These are phyloP conservation scores for Talaromyces ruber DNA, from an alignment of 495 filamentous ascomycete genomes.

Conservation along the genomic window DNA sequence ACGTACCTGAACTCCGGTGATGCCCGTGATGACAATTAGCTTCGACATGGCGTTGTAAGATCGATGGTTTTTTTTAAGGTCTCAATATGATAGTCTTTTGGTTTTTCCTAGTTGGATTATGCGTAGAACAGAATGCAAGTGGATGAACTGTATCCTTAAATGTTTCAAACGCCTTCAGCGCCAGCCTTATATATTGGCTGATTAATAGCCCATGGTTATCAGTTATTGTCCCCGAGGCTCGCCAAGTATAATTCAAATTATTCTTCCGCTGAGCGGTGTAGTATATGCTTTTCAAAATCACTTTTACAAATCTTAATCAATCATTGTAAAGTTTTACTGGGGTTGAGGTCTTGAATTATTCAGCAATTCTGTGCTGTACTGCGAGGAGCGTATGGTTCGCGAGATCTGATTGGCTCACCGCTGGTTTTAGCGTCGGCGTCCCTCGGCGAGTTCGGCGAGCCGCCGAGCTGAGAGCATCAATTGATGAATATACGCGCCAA, in stretches of 20 bases:
- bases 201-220: too few species aligned
- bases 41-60: neutral
- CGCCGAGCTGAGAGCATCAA: too few species aligned
- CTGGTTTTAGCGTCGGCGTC: too few species aligned
- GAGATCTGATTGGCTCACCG: too few species aligned
- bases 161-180: neutral
- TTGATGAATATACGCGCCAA: too few species aligned
- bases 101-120: neutral
- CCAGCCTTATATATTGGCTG: too few species aligned
- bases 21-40: neutral
- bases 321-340: neutral
- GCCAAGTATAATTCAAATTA: neutral
- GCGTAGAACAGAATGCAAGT: neutral
- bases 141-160: too few species aligned
- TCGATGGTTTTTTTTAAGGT: too few species aligned
- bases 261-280: neutral
- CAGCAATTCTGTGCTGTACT: too few species aligned
- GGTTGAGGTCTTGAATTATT: neutral
- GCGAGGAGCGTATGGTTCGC: too few species aligned
- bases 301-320: neutral
- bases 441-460: slow-evolving; percentile 3
- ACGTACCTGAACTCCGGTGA: slow-evolving; percentile 2
- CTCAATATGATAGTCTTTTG: too few species aligned
- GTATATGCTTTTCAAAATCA: neutral
- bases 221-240: neutral